phyloP scores from a whole-genome alignment of 163 green algal species.

The Chlamydomonas reinhardtii region DNA sequence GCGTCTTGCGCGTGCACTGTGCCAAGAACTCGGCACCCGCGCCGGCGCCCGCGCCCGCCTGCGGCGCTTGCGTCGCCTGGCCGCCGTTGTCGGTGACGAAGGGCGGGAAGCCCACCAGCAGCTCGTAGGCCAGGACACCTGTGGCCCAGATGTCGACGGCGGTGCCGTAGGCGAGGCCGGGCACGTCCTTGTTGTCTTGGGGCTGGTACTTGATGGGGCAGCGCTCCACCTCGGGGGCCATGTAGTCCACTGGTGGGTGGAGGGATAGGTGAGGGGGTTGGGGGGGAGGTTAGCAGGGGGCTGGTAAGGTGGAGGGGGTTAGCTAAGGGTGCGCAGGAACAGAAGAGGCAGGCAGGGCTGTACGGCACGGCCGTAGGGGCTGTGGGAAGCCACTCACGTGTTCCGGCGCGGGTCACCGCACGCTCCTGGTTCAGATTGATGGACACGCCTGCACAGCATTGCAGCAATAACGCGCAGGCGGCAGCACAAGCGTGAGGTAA shows the following conservation, averaged over 20 bases:
- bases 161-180: constrained; percentile 11
- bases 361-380: too few species aligned
- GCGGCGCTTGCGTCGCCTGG: neutral
- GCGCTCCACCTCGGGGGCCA: constrained; percentile 46
- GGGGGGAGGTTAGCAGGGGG: neutral
- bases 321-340: too few species aligned
- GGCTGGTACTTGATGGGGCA: constrained; percentile 39
- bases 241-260: constrained; percentile 19
- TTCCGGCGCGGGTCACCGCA: neutral
- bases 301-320: too few species aligned
- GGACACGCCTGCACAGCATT: neutral
- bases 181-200: constrained; percentile 48
- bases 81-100: constrained; percentile 44
- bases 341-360: neutral
- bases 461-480: too few species aligned
- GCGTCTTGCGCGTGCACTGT: neutral
- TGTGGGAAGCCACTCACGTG: too few species aligned
- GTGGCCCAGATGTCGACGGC: constrained; percentile 74
- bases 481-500: too few species aligned
- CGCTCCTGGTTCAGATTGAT: constrained; percentile 2
- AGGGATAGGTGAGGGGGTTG: too few species aligned
- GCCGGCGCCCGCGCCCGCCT: neutral
- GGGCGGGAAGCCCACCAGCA: constrained; percentile 71
- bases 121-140: constrained; percentile 80
- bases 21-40: neutral